Evolutionary conservation across 2,329 filamentous ascomycete species (phyloP), one percentile per base, ranked within the genome.

Genomic region (Orbilia javanica): DNA sequence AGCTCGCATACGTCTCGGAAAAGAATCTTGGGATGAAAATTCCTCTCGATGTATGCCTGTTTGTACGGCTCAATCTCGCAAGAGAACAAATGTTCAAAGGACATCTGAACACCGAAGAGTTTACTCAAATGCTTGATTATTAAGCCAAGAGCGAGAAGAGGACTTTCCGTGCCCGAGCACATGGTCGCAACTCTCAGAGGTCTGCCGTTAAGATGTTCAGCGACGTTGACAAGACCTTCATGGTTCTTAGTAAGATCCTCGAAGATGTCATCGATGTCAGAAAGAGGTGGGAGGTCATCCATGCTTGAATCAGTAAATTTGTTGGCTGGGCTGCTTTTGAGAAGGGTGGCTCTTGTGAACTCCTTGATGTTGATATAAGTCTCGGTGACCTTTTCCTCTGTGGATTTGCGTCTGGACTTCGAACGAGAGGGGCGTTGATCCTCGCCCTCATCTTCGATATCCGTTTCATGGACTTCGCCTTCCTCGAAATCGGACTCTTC

Each of bases 151-250:
- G 90, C 90, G 0, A 94, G 85, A 1, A 95, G 84, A 0, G 92
- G 92, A 3, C 89, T 89, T 80, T 95, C 92, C 0, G 92, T 94
- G 0, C 92, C 92, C 0, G 92, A 94, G 82, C 92, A 94, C 85
- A 94, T 89, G 0, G 92, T 95, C 0, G 87, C 91, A 27, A 94
- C 85, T 7, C 86, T 84, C 27, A 91, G 80, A 3, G 84, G 81
- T 5, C 84, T 82, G 1, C 82, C 81, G 7, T 83, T 81, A 0
- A 86, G 79, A 60, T 83, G 80, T 1, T 82, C 29, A 0, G 86
- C 48, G 0, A 85, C 83, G 63, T 84, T 70, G 31, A 81, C 63
- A 8, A 87, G 80, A 10, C 83, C 79, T 79, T 72, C 82, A 73
- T 68, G 82, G 20, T 42, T 83, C 55, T 80, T 67, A 0, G 86